Conservation (phyloP, 768 basidiomycete genomes). For the Pulveroboletus sp. region DNA sequence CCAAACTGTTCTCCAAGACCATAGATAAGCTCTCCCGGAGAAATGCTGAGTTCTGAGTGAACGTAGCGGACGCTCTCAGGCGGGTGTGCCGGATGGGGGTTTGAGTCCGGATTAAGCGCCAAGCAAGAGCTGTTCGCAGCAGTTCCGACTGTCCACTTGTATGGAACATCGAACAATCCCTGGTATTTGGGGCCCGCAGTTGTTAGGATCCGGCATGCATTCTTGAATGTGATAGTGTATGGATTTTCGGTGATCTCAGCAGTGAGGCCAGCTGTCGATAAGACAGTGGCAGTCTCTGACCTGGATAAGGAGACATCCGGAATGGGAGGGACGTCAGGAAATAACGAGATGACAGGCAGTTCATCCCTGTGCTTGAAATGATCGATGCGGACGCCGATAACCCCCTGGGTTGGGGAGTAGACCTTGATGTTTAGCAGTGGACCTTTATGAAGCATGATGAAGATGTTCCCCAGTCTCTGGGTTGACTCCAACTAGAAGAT, state of each 20-base stretch:
- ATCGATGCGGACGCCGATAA: conserved; percentile 55
- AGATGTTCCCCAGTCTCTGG: background rate
- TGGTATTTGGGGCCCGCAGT: conserved; percentile 54
- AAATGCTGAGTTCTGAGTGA: conserved; percentile 58
- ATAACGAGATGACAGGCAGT: conserved; percentile 52
- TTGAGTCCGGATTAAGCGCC: conserved; percentile 54
- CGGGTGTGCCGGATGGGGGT: conserved; percentile 44
- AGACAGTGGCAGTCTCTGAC: conserved; percentile 21
- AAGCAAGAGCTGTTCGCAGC: conserved; percentile 58
- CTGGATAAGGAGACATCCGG: conserved; percentile 38
- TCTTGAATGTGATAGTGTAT: conserved; percentile 62
- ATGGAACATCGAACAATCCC: conserved; percentile 53
- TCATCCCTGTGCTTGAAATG: conserved; percentile 47
- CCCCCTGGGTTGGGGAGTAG: conserved; percentile 53
- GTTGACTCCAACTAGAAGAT: background rate
- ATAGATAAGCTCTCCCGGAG: conserved; percentile 70
- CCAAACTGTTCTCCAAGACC: conserved; percentile 77
- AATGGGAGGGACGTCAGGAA: conserved; percentile 56
- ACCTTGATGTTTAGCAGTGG: conserved; percentile 38
- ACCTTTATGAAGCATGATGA: conserved; percentile 1
- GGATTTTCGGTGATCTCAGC: conserved; percentile 59
- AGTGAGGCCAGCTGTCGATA: conserved; percentile 46
- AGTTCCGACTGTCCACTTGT: conserved; percentile 47
- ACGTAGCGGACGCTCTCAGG: conserved; percentile 48
- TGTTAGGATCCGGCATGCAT: conserved; percentile 25